Base-by-base conservation (phyloP, 2,329 filamentous ascomycete genomes). In the Pseudogymnoascus sp. region DNA sequence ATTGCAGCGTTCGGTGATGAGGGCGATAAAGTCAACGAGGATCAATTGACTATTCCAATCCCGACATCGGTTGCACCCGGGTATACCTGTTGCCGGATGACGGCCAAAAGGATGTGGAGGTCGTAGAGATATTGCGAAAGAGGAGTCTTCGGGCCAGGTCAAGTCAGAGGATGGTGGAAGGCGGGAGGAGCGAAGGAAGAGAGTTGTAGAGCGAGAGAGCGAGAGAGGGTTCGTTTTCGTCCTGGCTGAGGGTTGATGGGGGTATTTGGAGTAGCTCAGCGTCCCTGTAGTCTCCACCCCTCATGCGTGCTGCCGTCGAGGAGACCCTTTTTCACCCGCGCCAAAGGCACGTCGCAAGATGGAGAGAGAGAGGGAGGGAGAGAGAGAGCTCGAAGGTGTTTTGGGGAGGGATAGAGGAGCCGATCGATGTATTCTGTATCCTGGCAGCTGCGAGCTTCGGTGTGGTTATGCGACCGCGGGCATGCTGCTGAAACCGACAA, bases 221-320 rank as follows among this genome's bases (percentile, higher is more conserved):
- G 23, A 16, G 23, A 31, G n/a, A 4, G 25, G 1, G 45, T 1
- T 34, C 25, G 25, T 19, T 34, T 34, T 54, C 25, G 48, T 54
- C n/a, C 2, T 54, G 23, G 48, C 11, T 54, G 25, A 54, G 48
- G 48, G 23, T 11, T 14, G 48, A 54, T 7, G 25, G 48, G 45
- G 48, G 48, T 54, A 19, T n/a, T 54, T 54, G n/a, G 10, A 54
- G 25, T 54, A 54, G 48, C 48, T 54, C 48, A 54, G 48, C 48
- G 25, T 34, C n/a, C 14, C 14, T 54, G 25, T 54, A 31, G 48
- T 31, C 48, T 54, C 48, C 48, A 54, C 25, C 25, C 48, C 25
- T 54, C 25, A 54, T 54, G 48, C 48, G 25, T 54, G 48, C 48
- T 54, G 48, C 48, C 48, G 25, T 54, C 10, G 25, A 54, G 16